A percentile compares a stretch with the other conserved stretches of the same genome.
Evolutionary conservation across 306 rosid genomes (phyloP).

Genomic region (Dryas drummondii): DNA sequence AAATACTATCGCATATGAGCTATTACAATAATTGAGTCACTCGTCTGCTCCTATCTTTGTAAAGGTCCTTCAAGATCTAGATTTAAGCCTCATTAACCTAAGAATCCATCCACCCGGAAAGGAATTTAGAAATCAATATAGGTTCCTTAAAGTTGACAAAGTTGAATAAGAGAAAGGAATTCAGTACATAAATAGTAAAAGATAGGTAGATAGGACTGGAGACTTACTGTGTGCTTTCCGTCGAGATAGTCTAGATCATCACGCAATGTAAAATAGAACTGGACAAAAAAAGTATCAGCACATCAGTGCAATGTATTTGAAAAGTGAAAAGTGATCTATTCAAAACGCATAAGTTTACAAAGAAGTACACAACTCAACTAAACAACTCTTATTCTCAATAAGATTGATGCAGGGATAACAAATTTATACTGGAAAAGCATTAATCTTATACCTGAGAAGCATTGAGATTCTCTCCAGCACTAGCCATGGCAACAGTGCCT

Average conservation of each 20-base stretch:
- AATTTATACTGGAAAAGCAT: not conserved
- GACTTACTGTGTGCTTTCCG: slow-evolving; percentile 86
- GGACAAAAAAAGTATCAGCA: slow-evolving; percentile 25
- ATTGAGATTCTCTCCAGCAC: slow-evolving; percentile 94
- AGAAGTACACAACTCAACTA: not conserved
- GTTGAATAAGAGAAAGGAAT: not conserved
- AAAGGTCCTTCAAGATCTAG: not conserved
- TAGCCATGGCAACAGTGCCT: slow-evolving; percentile 92
- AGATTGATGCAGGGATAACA: slow-evolving; percentile 4
- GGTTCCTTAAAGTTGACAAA: not conserved
- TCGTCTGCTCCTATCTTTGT: not conserved
- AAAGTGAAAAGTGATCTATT: not conserved
- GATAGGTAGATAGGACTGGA: slow-evolving; percentile 3
- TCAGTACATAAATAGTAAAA: not conserved
- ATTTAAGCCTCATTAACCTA: not conserved
- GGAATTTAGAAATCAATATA: not conserved
- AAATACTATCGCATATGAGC: not conserved
- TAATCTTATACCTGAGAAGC: slow-evolving; percentile 79
- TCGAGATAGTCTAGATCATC: slow-evolving; percentile 95
- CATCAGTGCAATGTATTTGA: slow-evolving; percentile 3
- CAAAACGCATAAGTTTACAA: not conserved
- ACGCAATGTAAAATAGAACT: slow-evolving; percentile 88
- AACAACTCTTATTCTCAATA: not conserved
- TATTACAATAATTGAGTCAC: not conserved
- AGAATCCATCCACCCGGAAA: not conserved